A percentile compares a stretch with the other conserved stretches of the same genome.
Evolutionary conservation across 805 yeast species (phyloP).

Genomic region (Kurtzmaniella fragi): DNA sequence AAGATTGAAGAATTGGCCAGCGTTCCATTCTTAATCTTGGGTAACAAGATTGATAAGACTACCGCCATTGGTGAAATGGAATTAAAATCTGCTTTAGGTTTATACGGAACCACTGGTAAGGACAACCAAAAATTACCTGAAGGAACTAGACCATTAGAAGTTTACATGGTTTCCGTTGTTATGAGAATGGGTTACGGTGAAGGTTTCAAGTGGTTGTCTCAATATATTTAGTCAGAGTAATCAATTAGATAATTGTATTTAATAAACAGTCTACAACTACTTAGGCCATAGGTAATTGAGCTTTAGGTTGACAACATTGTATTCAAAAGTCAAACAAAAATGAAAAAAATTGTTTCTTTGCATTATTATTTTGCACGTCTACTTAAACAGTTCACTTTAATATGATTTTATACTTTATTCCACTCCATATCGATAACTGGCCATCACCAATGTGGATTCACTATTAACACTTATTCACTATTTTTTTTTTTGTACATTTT

Average conservation of each 20-base stretch:
- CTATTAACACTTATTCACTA: too few species aligned
- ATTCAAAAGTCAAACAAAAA: too few species aligned
- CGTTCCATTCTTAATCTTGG: constrained; percentile 91
- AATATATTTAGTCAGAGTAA: constrained; percentile 59
- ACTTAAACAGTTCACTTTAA: too few species aligned
- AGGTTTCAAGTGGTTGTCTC: constrained; percentile 97
- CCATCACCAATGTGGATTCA: too few species aligned
- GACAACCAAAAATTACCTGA: constrained; percentile 58
- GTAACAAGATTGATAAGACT: constrained; percentile 94
- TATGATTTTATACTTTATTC: too few species aligned
- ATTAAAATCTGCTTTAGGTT: constrained; percentile 82
- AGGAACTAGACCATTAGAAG: constrained; percentile 86
- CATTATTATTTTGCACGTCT: too few species aligned
- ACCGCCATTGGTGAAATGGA: constrained; percentile 94
- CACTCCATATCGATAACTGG: too few species aligned
- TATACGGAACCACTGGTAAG: constrained; percentile 84
- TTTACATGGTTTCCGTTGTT: constrained; percentile 96
- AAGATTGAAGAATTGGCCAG: constrained; percentile 83
- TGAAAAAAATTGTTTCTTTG: too few species aligned
- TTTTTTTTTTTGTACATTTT: background rate
- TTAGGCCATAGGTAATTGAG: background rate
- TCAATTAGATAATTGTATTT: background rate
- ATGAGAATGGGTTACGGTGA: constrained; percentile 99
- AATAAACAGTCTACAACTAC: background rate
- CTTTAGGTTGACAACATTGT: background rate